Evolutionary conservation across 805 yeast species (phyloP), one percentile per base, ranked within the genome.

Genomic region (Ogataea glucozyma): DNA sequence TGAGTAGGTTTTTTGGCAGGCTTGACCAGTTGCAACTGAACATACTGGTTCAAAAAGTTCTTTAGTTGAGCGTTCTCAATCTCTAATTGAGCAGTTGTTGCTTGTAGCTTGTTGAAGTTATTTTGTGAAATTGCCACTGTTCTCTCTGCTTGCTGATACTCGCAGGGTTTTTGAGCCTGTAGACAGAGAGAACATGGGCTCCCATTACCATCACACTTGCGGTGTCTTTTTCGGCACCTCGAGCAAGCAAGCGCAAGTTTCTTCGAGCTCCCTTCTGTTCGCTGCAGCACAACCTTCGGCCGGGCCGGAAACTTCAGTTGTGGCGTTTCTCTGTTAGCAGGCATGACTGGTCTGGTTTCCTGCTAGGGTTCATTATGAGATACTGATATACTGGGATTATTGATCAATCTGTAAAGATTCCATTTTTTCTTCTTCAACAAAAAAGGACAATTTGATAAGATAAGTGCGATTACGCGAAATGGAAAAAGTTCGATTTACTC

Each of bases 131-230:
- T 77, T 0, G 83, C 81, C 14, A 79, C 82, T 13, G 83, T 70
- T 53, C 83, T 79, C 38, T 79, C 82, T 5, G 79, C 81, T 53
- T 78, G 85, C 17, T 74, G 71, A 51, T 81, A 83, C 53, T 81
- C 86, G 64, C 90, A 83, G 17, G 69, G 68, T 6, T 78, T 68
- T 41, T 71, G 71, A 10, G 81, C 78, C 35, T 71, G 57, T n/a
- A 62, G 64, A 56, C 90, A 83, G 50, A 79, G 79, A 43, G 66
- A 62, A 57, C 90, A 83, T 0, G 87, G 86, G 37, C 73, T 72
- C 3, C 84, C 85, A 17, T 33, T 30, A 2, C 87, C 86, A 4
- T 86, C 85, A 54, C 90, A 83, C 45, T 82, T 73, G 35, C 81
- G 77, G 57, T 83, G 90, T 41, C 87, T 71, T 31, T 75, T 71